Conservation (phyloP, 2,329 filamentous ascomycete genomes). For the Xylaria arbuscula region DNA sequence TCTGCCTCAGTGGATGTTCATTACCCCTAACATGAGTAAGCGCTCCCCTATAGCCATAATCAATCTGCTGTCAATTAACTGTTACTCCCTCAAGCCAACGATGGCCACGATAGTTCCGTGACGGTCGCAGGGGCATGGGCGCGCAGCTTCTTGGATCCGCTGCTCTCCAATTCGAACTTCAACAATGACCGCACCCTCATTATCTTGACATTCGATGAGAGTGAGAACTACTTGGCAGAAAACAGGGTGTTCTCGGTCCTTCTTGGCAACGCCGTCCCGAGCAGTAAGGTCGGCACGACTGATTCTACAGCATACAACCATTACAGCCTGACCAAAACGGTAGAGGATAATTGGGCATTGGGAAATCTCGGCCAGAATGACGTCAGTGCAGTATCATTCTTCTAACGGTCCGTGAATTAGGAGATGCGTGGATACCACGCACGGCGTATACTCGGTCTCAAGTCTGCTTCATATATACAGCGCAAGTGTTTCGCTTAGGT, state of each 20-base stretch:
- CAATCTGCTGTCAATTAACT: constrained; percentile 4
- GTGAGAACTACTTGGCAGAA: constrained; percentile 41
- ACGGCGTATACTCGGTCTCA: constrained; percentile 21
- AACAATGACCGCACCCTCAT: constrained; percentile 53
- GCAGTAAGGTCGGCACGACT: constrained; percentile 43
- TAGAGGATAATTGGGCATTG: constrained; percentile 47
- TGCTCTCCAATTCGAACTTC: constrained; percentile 47
- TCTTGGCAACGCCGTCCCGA: constrained; percentile 43
- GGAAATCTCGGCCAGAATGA: constrained; percentile 45
- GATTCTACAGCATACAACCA: constrained; percentile 45
- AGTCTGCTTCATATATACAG: constrained; percentile 25
- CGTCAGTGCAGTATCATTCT: constrained; percentile 33
- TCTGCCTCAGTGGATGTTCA: constrained; percentile 53
- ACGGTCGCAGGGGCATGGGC: constrained; percentile 47
- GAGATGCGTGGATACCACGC: background rate
- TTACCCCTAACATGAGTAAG: constrained; percentile 60
- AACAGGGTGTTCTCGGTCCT: constrained; percentile 46
- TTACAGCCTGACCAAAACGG: constrained; percentile 47
- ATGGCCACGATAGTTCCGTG: constrained; percentile 48
- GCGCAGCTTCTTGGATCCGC: constrained; percentile 44
- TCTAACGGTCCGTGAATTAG: constrained; percentile 13
- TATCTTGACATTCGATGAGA: constrained; percentile 48
- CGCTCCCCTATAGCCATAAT: background rate
- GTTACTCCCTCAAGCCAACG: constrained; percentile 38
- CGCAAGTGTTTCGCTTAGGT: constrained; percentile 10